Evolutionary conservation across 2,329 filamentous ascomycete species (phyloP), one percentile per base, ranked within the genome.

Genomic region (Knufia fluminis): DNA sequence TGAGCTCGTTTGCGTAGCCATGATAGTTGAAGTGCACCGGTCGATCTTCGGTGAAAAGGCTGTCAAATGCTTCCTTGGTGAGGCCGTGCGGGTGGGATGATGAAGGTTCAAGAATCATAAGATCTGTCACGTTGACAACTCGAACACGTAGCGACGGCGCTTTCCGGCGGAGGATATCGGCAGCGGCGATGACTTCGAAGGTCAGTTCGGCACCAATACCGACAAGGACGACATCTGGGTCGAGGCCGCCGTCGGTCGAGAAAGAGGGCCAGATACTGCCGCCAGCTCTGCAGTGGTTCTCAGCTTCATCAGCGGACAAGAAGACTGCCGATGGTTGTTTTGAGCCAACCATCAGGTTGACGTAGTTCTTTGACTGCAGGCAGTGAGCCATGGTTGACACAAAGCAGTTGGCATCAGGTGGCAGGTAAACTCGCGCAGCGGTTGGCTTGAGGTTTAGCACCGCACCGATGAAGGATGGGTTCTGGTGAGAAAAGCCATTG

Each of bases 401-500:
- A 64, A 83, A 82, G 35, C 78, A 83, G 59, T 84, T 84, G 20
- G 78, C 79, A 52, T 85, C 80, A 0, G 80, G 80, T 1, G 82
- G 81, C 1, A 85, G 66, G 57, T 84, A 85, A 1, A 85, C 77
- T 1, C 79, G 66, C 0, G 79, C 79, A 1, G 75, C 74, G 2
- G 68, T 67, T 1, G 80, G 71, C 61, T 83, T 84, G 39, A 83
- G 62, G 51, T 83, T 83, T 12, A 84, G 66, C 0, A 85, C 78
- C 0, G 79, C 75, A 1, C 79, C 79, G 52, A 84, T 83, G 59
- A 85, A 84, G 0, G 77, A 80, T 6, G 80, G 81, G 52, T 83
- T 83, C 61, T 84, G 79, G 57, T 83, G 80, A 0, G 78, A 82
- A 63, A 83, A 83, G 2, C 82, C 80, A 52, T 84, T 85, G 61